Conservation (phyloP, 805 yeast species). For the Candida michaelii region DNA sequence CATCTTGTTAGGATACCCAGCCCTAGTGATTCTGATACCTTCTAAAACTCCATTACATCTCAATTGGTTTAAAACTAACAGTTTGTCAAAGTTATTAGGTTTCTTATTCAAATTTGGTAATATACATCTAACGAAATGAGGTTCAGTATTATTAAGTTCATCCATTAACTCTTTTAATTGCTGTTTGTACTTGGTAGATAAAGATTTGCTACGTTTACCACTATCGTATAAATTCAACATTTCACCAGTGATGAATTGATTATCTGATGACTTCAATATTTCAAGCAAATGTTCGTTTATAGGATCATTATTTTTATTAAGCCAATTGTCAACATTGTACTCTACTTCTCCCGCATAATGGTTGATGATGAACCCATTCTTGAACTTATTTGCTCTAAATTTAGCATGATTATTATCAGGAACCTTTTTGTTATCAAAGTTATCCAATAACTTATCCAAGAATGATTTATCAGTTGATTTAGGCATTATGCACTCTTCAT, state of each 20-base stretch:
- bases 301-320: conserved; percentile 93
- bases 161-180: conserved; percentile 72
- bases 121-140: conserved; percentile 96
- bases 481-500: conserved; percentile 95
- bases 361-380: conserved; percentile 76
- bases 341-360: conserved; percentile 99
- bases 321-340: conserved; percentile 88
- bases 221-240: conserved; percentile 15
- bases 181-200: conserved; percentile 85
- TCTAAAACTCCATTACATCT: conserved; percentile 97
- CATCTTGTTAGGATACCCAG: conserved; percentile 94
- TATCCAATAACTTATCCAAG: conserved; percentile 69
- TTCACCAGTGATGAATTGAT: conserved; percentile 50
- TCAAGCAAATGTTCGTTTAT: conserved; percentile 71
- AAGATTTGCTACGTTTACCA: conserved; percentile 52
- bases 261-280: conserved; percentile 57
- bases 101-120: conserved; percentile 80
- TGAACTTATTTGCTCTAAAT: conserved; percentile 71
- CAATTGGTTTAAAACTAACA: conserved; percentile 79
- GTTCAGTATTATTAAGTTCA: conserved; percentile 78
- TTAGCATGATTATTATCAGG: conserved; percentile 38
- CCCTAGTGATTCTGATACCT: conserved; percentile 95
- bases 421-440: conserved; percentile 52
- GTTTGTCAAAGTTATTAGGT: conserved; percentile 70
- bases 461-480: conserved; percentile 82